Base-by-base conservation (phyloP, 805 yeast genomes). In the Isabelozyma rhagii region DNA sequence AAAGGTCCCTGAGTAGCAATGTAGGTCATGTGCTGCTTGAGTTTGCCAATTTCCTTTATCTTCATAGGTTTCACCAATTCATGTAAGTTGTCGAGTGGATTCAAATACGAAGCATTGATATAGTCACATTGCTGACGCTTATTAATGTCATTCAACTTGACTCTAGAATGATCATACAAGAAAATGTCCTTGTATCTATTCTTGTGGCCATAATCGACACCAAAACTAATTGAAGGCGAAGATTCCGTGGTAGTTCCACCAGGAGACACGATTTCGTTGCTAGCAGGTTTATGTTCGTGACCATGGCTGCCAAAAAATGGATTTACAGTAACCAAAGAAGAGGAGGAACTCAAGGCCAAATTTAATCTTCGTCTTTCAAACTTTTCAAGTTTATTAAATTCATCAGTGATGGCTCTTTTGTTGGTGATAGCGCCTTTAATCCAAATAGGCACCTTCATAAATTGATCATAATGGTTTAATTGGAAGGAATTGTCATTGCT, bases 1-100 rank as follows among this genome's bases (percentile, higher is more conserved):
- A 88, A 66, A 2, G 99, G 99, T 2, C 97, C 99, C 65, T 93
- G 97, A 1, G 96, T 80, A 0, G 96, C 97, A 58, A 92, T 88
- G 53, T 68, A 72, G 41, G 55, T 62, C 46, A 59, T 52, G 3
- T 49, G 39, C 4, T 48, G 31, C 34, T 14, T 17, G 13, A 29
- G 31, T 10, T 14, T 8, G 8, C 21, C 41, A 13, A 28, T 3
- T 13, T 31, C 41, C n/a, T 47, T 46, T 3, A 17, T 41, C 25
- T 27, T 31, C 13, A 52, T 41, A 3, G 45, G 46, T n/a, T 28
- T 25, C 11, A 58, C 48, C 28, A 55, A 50, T 4, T 52, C 49
- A 11, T 21, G 29, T 45, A 60, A 51, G 10, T 48, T 45, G 5
- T 43, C 29, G 8, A 56, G 46, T 1, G 70, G 61, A 39, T 63